Percentiles rank a stretch among this genome's conserved stretches.
Evolutionary conservation across 1,139 yeast genomes (phyloP).

Genomic region (Candida sanyaensis): DNA sequence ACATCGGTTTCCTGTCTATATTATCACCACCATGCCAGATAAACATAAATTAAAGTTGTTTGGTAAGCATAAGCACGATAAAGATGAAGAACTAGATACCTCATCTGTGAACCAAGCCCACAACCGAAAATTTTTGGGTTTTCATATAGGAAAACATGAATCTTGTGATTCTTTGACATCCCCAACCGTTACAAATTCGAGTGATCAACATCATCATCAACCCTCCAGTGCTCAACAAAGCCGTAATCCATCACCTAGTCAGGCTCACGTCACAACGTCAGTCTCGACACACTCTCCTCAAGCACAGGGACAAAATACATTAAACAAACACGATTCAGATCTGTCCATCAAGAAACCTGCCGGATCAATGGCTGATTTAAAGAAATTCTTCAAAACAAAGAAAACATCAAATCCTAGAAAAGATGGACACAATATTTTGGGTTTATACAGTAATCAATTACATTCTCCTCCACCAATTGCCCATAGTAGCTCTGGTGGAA

Average conservation of each 20-base stretch:
- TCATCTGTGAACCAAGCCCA: conserved; percentile 39
- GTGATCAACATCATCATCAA: conserved; percentile 22
- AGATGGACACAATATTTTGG: conserved; percentile 9
- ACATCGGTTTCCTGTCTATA: background rate
- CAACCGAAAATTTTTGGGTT: conserved; percentile 34
- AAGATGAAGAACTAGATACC: conserved; percentile 28
- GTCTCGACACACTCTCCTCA: conserved; percentile 14
- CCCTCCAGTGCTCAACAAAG: conserved; percentile 10
- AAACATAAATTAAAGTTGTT: conserved; percentile 48
- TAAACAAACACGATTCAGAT: conserved; percentile 28
- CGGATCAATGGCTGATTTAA: conserved; percentile 41
- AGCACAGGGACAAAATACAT: conserved; percentile 16
- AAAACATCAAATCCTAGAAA: conserved; percentile 24
- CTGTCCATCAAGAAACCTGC: conserved; percentile 35
- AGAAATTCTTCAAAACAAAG: conserved; percentile 42
- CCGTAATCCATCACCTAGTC: conserved; percentile 9
- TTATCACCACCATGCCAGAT: conserved; percentile 40
- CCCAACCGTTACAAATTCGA: conserved; percentile 33
- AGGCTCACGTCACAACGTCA: conserved; percentile 8
- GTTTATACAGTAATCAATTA: conserved; percentile 26
- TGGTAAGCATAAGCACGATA: conserved; percentile 29
- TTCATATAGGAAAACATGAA: conserved; percentile 42
- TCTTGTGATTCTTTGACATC: conserved; percentile 36
- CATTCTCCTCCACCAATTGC: conserved; percentile 33
- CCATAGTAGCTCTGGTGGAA: conserved; percentile 1